A percentile compares a stretch with the other conserved stretches of the same genome.
Conservation (phyloP, 768 basidiomycete genomes). For the Nevesoporus exiguus region DNA sequence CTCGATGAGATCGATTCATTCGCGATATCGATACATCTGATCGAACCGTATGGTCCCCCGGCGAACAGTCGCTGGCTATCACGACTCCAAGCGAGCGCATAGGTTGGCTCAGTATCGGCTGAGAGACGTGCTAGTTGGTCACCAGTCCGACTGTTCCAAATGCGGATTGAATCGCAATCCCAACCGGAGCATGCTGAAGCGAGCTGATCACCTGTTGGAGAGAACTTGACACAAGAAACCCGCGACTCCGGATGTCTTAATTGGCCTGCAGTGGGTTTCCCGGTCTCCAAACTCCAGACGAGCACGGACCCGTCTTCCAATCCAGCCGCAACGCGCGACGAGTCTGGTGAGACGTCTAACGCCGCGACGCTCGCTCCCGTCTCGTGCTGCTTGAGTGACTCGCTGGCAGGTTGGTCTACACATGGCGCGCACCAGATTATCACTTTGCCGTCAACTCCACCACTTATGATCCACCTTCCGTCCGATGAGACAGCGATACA, state of each 20-base stretch:
- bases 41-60: conserved; percentile 4
- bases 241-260: background rate
- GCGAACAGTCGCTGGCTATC: conserved; percentile 8
- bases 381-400: background rate
- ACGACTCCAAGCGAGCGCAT: conserved; percentile 4
- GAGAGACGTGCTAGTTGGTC: conserved; percentile 3
- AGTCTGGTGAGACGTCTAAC: conserved; percentile 3
- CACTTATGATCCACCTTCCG: conserved; percentile 6
- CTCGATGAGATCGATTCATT: no score
- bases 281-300: background rate
- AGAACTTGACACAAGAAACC: conserved; percentile 6
- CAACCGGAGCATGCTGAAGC: conserved; percentile 2
- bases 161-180: background rate
- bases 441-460: conserved; percentile 1
- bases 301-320: background rate
- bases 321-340: background rate
- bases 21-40: background rate
- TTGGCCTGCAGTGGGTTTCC: no score
- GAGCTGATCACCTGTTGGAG: background rate
- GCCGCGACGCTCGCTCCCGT: background rate
- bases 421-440: conserved; percentile 1
- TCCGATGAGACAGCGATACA: conserved; percentile 3
- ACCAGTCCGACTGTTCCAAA: conserved; percentile 8
- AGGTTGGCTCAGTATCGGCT: background rate
- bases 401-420: background rate